Conservation (phyloP, 2,329 filamentous ascomycete genomes). For the Neofusicoccum parvum region DNA sequence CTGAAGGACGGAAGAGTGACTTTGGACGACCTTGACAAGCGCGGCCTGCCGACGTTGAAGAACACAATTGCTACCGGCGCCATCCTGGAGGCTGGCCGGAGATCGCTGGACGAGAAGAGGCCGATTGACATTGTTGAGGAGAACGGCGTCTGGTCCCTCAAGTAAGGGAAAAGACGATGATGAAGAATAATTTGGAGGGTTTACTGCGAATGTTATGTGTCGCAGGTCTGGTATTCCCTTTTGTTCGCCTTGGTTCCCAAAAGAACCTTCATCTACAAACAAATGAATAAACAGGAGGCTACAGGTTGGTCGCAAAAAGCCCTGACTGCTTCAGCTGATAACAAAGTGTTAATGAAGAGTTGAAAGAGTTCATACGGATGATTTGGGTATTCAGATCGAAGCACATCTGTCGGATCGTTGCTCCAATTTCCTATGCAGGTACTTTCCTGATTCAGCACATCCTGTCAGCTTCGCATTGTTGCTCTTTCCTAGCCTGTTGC, state of each 20-base stretch:
- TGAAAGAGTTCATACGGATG: too few relatives aligned
- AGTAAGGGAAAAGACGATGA: conserved; percentile 35
- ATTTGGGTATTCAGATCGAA: too few relatives aligned
- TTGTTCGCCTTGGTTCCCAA: not conserved
- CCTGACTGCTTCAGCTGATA: too few relatives aligned
- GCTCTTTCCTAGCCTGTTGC: too few relatives aligned
- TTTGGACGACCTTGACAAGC: conserved; percentile 74
- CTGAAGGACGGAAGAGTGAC: conserved; percentile 74
- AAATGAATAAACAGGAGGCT: too few relatives aligned
- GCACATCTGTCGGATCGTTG: too few relatives aligned
- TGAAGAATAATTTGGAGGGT: not conserved
- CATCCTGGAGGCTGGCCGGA: conserved; percentile 83
- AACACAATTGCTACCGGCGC: conserved; percentile 93
- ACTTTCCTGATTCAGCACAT: too few relatives aligned
- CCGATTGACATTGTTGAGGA: conserved; percentile 73
- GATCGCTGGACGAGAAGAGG: conserved; percentile 80
- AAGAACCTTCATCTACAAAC: too few relatives aligned
- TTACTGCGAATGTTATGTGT: not conserved
- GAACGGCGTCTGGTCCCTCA: conserved; percentile 69
- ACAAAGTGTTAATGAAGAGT: too few relatives aligned
- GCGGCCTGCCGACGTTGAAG: conserved; percentile 79
- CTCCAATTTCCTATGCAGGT: too few relatives aligned
- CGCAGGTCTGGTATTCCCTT: not conserved
- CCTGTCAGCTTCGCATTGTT: too few relatives aligned
- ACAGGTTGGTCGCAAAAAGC: too few relatives aligned